Percentiles rank a stretch among this genome's conserved stretches.
Conservation (phyloP, 768 basidiomycete species). For the Naganishia antarctica region DNA sequence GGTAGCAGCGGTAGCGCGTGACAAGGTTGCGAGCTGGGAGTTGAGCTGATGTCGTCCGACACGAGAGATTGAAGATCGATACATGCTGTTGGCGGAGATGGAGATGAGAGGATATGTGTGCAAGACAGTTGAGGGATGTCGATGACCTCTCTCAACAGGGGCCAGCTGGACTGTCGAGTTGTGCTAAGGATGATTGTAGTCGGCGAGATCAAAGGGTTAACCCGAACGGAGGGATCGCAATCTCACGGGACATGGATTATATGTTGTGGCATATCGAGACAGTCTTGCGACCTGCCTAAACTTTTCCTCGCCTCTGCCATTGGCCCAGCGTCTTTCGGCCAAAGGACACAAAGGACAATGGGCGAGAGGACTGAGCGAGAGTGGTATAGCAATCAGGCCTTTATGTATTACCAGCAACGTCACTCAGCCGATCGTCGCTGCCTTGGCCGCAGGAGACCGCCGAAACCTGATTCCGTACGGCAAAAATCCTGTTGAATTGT, state of each 20-base stretch:
- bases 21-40: background rate
- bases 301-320: background rate
- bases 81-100: background rate
- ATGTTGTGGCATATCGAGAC: background rate
- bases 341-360: background rate
- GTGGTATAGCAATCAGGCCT: conserved; percentile 3
- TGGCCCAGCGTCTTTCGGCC: background rate
- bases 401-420: background rate
- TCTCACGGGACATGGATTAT: background rate
- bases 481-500: background rate
- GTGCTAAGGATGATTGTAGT: background rate
- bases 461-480: background rate
- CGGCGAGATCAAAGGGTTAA: too few relatives aligned
- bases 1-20: background rate
- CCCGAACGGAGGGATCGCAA: too few relatives aligned
- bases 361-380: conserved; percentile 1
- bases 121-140: background rate
- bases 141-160: background rate
- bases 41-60: conserved; percentile 6
- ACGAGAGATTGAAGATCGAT: conserved; percentile 8
- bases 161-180: background rate
- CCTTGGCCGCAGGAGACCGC: background rate
- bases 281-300: background rate
- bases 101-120: background rate
- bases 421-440: background rate